These are phyloP conservation scores for Rhodamnia rubescens DNA, from an alignment of 345 rosid genomes.

Conservation along the genomic window DNA sequence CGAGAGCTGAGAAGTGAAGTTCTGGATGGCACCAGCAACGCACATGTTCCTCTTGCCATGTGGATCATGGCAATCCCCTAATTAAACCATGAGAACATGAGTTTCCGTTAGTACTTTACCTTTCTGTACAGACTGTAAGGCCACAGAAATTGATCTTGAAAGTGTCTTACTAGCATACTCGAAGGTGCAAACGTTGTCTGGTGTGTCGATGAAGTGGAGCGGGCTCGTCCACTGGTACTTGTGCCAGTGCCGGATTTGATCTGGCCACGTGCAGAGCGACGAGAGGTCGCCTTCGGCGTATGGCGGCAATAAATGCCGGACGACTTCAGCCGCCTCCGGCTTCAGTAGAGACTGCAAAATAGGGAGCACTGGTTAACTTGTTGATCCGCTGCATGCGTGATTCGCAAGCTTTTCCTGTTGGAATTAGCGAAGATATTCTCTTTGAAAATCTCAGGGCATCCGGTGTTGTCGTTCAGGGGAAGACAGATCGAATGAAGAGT, in stretches of 20 bases:
- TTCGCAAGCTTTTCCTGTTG: neutral
- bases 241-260: constrained; percentile 72
- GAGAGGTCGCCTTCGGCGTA: constrained; percentile 47
- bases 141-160: neutral
- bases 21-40: constrained; percentile 78
- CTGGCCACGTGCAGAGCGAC: constrained; percentile 59
- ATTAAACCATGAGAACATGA: neutral
- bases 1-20: constrained; percentile 82
- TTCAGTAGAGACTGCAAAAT: constrained; percentile 46
- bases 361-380: neutral
- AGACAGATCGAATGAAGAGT: neutral
- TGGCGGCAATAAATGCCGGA: constrained; percentile 39
- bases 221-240: constrained; percentile 64
- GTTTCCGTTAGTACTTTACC: neutral
- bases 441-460: neutral
- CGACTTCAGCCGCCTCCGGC: constrained; percentile 60
- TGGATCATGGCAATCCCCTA: constrained; percentile 84
- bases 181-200: constrained; percentile 47
- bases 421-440: neutral
- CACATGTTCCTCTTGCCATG: constrained; percentile 55
- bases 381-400: no score
- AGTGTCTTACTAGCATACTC: constrained; percentile 33
- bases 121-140: neutral
- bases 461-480: neutral
- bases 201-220: constrained; percentile 73